These are phyloP conservation scores for Dictyostelium capitatum DNA, from an alignment of 78 protist species.

Conservation along the genomic window DNA sequence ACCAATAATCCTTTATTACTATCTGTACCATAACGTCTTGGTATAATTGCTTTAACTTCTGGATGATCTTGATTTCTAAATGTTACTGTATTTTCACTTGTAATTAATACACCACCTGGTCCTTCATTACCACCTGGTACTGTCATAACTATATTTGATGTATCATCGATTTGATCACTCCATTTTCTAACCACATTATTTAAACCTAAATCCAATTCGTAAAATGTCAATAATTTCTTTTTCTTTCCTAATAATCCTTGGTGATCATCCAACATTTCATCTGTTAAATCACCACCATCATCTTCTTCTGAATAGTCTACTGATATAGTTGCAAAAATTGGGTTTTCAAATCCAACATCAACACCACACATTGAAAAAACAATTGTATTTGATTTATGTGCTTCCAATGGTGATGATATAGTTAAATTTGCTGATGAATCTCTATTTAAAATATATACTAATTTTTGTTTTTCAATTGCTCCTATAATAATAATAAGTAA, in stretches of 20 bases:
- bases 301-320: conserved; percentile 91
- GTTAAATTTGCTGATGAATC: conserved; percentile 91
- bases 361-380: conserved; percentile 91
- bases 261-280: conserved; percentile 37
- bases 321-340: conserved; percentile 98
- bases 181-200: conserved; percentile 97
- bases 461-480: conserved; percentile 98
- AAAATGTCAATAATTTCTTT: conserved; percentile 91
- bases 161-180: conserved; percentile 85
- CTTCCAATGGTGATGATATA: conserved; percentile 98
- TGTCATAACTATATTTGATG: conserved; percentile 82
- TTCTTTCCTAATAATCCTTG: conserved; percentile 13
- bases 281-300: conserved; percentile 22
- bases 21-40: conserved; percentile 84
- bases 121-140: conserved; percentile 98
- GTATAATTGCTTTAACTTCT: conserved; percentile 21
- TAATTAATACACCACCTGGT: conserved; percentile 97
- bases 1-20: conserved; percentile 71
- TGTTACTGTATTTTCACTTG: conserved; percentile 69
- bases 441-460: conserved; percentile 97
- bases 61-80: conserved; percentile 78
- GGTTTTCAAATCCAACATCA: conserved; percentile 99
- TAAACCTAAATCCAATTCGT: conserved; percentile 99
- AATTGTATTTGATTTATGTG: conserved; percentile 93
- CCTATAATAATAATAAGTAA: conserved; percentile 45